Evolutionary conservation across 2,329 filamentous ascomycete genomes (phyloP).

Genomic region (Trichocomaceae sp.): DNA sequence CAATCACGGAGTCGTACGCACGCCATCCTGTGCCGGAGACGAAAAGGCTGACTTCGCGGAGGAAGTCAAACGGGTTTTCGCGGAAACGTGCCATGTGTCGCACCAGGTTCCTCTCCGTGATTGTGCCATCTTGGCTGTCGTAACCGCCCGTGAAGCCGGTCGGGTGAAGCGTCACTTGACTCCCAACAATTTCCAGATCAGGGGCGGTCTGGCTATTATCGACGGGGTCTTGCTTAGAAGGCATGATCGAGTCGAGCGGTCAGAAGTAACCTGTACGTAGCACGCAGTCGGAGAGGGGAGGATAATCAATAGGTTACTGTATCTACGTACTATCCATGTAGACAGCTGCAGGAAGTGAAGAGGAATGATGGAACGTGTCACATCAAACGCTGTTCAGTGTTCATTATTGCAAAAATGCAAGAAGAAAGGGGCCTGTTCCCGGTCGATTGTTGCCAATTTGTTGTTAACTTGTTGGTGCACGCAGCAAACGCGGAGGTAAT

Average conservation of each 20-base stretch:
- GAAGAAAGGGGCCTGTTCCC: neutral
- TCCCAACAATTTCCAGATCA: constrained; percentile 70
- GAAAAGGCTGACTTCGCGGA: constrained; percentile 88
- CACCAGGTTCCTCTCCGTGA: constrained; percentile 43
- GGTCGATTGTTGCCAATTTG: neutral
- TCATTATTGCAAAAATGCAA: neutral
- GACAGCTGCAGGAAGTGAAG: neutral
- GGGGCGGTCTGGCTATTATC: constrained; percentile 50
- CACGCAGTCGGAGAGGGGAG: constrained; percentile 2
- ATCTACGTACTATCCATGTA: neutral
- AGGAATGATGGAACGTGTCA: neutral
- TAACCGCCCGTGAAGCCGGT: constrained; percentile 50
- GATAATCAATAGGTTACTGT: too few species aligned
- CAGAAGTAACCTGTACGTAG: neutral
- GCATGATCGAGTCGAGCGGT: constrained; percentile 5
- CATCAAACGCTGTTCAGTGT: neutral
- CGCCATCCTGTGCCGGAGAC: constrained; percentile 93
- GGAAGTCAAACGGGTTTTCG: constrained; percentile 65
- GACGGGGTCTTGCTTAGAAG: constrained; percentile 23
- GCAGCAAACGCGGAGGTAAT: neutral
- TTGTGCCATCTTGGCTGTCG: constrained; percentile 40
- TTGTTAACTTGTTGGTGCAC: too few species aligned
- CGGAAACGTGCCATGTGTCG: constrained; percentile 84
- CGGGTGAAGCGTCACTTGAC: constrained; percentile 67
- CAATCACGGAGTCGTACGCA: constrained; percentile 82